These are phyloP conservation scores for Ophiocordyceps camponoti-rufipedis DNA, from an alignment of 2,329 filamentous ascomycete genomes.

Conservation along the genomic window DNA sequence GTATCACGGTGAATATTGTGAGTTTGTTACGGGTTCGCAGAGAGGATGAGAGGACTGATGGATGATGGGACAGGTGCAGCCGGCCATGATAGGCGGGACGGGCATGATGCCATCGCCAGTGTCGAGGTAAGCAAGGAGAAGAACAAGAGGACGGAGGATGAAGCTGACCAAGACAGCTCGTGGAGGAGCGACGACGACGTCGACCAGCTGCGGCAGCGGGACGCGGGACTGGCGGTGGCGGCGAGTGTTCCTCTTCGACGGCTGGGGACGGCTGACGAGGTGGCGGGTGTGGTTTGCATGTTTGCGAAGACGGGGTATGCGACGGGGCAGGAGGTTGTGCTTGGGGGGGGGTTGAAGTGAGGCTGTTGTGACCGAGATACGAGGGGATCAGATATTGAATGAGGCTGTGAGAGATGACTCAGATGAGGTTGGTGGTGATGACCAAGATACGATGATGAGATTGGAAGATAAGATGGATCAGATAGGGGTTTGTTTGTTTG, in stretches of 20 bases:
- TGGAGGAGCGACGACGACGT: slow-evolving; percentile 13
- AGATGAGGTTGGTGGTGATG: no score
- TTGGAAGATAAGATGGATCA: no score
- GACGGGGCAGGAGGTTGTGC: slow-evolving; percentile 10
- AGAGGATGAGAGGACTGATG: no score
- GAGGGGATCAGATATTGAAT: not conserved
- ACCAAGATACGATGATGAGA: no score
- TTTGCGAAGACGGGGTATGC: slow-evolving; percentile 12
- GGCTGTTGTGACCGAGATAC: not conserved
- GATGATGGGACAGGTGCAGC: slow-evolving; percentile 8
- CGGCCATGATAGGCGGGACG: slow-evolving; percentile 17
- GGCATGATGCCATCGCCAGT: slow-evolving; percentile 16
- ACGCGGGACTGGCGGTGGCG: slow-evolving; percentile 16
- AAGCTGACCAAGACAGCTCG: not conserved
- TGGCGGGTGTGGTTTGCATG: slow-evolving; percentile 15
- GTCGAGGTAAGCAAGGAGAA: slow-evolving; percentile 6
- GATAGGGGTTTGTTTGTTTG: no score
- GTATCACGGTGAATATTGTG: slow-evolving; percentile 16
- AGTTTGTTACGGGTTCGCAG: not conserved
- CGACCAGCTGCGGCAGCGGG: slow-evolving; percentile 10
- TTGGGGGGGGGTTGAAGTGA: slow-evolving; percentile 10
- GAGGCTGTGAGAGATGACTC: no score
- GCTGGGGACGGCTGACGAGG: slow-evolving; percentile 15
- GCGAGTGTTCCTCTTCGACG: slow-evolving; percentile 15
- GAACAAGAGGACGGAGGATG: no score